Evolutionary conservation across 169 alveolate genomes (phyloP).

Genomic region (Eimeria falciformis): DNA sequence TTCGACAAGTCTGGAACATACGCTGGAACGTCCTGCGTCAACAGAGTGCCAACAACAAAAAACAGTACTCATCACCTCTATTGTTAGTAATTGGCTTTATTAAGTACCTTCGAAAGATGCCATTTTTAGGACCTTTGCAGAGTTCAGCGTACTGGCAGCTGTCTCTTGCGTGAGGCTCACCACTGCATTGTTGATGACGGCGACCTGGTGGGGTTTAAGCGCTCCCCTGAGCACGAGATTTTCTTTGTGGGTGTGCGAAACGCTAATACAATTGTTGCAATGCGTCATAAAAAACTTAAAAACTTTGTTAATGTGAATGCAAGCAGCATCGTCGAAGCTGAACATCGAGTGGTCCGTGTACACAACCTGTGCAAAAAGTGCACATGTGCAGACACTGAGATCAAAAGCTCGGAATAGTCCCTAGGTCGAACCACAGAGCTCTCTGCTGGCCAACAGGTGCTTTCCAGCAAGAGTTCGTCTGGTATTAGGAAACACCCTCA

Average conservation of each 20-base stretch:
- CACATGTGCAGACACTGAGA: slow-evolving; percentile 47
- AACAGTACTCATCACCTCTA: no score
- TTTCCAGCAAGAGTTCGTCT: no score
- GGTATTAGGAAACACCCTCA: no score
- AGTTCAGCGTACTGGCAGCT: not conserved
- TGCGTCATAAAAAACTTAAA: slow-evolving; percentile 85
- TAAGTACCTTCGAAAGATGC: not conserved
- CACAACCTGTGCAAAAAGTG: slow-evolving; percentile 82
- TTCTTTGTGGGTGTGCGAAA: slow-evolving; percentile 93
- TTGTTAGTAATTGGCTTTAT: no score
- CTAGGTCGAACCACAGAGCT: slow-evolving; percentile 41
- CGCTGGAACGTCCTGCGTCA: slow-evolving; percentile 80
- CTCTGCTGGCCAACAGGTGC: slow-evolving; percentile 90
- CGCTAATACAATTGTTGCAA: slow-evolving; percentile 92
- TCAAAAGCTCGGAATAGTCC: slow-evolving; percentile 21
- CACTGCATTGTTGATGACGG: slow-evolving; percentile 93
- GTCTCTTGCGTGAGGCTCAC: slow-evolving; percentile 73
- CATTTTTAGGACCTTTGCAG: not conserved
- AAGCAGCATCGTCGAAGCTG: slow-evolving; percentile 96
- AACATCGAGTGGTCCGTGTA: slow-evolving; percentile 99
- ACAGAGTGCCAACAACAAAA: not conserved
- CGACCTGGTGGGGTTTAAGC: slow-evolving; percentile 93
- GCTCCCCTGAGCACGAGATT: slow-evolving; percentile 96
- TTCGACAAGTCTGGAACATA: slow-evolving; percentile 84
- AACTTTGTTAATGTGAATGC: slow-evolving; percentile 95